phyloP scores from a whole-genome alignment of 306 rosid species.

The Senna tora region DNA sequence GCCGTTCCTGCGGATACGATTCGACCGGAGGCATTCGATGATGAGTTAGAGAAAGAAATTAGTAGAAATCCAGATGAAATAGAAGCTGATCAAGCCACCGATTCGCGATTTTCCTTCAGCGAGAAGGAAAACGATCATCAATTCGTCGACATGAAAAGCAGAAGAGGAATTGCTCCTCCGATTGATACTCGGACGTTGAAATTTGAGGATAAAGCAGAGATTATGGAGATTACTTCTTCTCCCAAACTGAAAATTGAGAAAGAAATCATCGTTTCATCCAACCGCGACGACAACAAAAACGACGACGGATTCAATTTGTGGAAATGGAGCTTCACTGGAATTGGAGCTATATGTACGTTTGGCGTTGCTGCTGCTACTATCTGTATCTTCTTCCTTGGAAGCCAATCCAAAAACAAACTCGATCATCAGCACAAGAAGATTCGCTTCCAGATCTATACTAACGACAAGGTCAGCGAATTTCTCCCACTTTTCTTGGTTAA shows the following conservation, averaged over 20 bases:
- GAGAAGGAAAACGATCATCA: conserved; percentile 54
- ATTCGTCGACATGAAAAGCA: conserved; percentile 76
- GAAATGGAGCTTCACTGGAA: conserved; percentile 73
- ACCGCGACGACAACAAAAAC: conserved; percentile 26
- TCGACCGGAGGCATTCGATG: conserved; percentile 44
- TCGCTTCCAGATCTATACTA: conserved; percentile 64
- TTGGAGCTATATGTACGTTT: conserved; percentile 89
- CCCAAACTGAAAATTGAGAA: conserved; percentile 51
- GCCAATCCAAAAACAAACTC: conserved; percentile 48
- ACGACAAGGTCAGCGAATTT: conserved; percentile 65
- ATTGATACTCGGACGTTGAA: conserved; percentile 42
- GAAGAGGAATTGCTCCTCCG: conserved; percentile 48
- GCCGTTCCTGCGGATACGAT: conserved; percentile 45
- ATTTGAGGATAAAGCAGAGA: conserved; percentile 53
- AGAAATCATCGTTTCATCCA: conserved; percentile 14
- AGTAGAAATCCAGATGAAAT: conserved; percentile 16
- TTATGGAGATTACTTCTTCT: conserved; percentile 42
- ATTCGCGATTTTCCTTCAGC: conserved; percentile 63
- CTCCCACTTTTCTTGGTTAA: not conserved
- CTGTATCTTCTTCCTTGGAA: conserved; percentile 67
- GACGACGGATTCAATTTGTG: conserved; percentile 55
- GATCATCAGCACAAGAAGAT: conserved; percentile 55
- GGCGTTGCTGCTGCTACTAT: conserved; percentile 87
- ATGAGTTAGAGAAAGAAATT: conserved; percentile 34
- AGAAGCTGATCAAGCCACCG: conserved; percentile 48